Conservation (phyloP, 2,329 filamentous ascomycete genomes). For the Periconia sp. region DNA sequence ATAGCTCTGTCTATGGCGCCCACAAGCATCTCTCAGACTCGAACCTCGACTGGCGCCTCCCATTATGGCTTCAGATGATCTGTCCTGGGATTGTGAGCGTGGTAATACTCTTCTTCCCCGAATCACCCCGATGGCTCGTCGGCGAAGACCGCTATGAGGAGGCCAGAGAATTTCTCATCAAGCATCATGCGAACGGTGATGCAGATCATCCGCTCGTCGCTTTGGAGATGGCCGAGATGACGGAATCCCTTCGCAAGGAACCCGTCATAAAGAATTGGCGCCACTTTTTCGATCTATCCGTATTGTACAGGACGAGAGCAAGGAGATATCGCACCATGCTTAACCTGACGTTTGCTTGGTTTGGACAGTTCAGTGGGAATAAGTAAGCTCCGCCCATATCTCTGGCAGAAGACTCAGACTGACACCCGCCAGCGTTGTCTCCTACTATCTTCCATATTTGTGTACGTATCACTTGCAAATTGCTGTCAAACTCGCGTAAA, state of each 20-base stretch:
- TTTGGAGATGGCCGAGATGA: slow-evolving; percentile 38
- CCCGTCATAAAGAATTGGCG: slow-evolving; percentile 18
- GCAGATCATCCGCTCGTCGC: slow-evolving; percentile 25
- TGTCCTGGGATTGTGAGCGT: slow-evolving; percentile 20
- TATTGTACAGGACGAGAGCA: slow-evolving; percentile 21
- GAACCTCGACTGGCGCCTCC: slow-evolving; percentile 24
- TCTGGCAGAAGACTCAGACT: slow-evolving; percentile 2
- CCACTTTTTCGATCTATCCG: slow-evolving; percentile 22
- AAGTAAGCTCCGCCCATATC: slow-evolving; percentile 2
- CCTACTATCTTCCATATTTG: slow-evolving; percentile 36
- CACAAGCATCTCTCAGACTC: slow-evolving; percentile 20
- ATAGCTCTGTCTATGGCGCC: slow-evolving; percentile 23
- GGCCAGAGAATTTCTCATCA: slow-evolving; percentile 45
- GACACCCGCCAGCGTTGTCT: slow-evolving; percentile 17
- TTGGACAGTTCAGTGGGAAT: slow-evolving; percentile 42
- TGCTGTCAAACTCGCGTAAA: no score
- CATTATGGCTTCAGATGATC: slow-evolving; percentile 25
- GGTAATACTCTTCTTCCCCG: slow-evolving; percentile 22
- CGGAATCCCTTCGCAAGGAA: slow-evolving; percentile 18
- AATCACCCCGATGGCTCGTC: slow-evolving; percentile 24
- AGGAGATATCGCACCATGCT: slow-evolving; percentile 23
- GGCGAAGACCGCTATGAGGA: slow-evolving; percentile 27
- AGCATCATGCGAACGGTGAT: slow-evolving; percentile 55
- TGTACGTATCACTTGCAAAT: no score
- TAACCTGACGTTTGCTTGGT: slow-evolving; percentile 38